These are phyloP conservation scores for Oenanthe javanica DNA, from an alignment of 140 eudicot genomes.

Conservation along the genomic window DNA sequence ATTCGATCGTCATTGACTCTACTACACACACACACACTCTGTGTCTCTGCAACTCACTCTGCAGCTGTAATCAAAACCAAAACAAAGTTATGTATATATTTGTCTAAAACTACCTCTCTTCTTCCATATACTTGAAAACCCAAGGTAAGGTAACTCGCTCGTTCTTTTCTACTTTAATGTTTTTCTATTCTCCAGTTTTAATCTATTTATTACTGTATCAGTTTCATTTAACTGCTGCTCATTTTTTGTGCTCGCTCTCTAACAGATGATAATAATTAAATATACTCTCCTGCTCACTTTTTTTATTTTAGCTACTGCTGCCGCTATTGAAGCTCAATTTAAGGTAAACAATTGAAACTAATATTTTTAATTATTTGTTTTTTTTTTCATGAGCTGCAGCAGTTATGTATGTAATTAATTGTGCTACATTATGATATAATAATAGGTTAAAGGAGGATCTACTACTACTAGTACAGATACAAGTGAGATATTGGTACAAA, in stretches of 20 bases:
- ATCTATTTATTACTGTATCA: not conserved
- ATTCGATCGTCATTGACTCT: not conserved
- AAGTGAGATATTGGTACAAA: not conserved
- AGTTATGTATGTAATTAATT: conserved; percentile 2
- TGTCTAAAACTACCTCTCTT: conserved; percentile 5
- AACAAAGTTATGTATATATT: not conserved
- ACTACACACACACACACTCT: not conserved
- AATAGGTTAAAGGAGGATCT: conserved; percentile 12
- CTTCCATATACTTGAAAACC: not conserved
- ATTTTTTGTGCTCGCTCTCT: not conserved
- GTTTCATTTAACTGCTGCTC: not conserved
- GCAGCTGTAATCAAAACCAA: no score
- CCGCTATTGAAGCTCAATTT: conserved; percentile 22
- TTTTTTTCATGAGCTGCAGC: not conserved
- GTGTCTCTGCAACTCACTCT: not conserved
- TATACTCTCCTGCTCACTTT: conserved; percentile 18
- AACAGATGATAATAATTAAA: conserved; percentile 26
- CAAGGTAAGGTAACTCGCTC: not conserved
- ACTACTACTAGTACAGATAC: conserved; percentile 12
- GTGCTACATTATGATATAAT: not conserved
- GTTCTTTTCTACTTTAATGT: not conserved
- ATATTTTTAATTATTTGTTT: not conserved
- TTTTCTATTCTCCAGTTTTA: not conserved
- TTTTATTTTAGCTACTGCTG: conserved; percentile 18
- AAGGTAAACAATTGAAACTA: conserved; percentile 17